A percentile compares a stretch with the other conserved stretches of the same genome.
Evolutionary conservation across 768 basidiomycete species (phyloP).

Genomic region (Suillus subluteus): DNA sequence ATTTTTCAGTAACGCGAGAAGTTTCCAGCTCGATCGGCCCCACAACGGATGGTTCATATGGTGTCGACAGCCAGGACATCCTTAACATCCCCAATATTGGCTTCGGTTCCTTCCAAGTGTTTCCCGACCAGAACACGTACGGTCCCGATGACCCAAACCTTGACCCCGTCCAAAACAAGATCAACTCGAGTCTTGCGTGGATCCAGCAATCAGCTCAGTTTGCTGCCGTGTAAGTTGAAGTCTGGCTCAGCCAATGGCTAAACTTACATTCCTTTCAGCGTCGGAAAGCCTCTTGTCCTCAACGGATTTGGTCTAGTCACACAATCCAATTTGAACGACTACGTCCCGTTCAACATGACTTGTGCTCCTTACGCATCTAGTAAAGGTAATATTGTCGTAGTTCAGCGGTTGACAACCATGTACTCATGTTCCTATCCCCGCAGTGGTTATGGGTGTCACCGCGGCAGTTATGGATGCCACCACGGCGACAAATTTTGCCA

Average conservation of each 20-base stretch:
- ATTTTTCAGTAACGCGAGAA: constrained; percentile 46
- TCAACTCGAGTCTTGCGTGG: constrained; percentile 58
- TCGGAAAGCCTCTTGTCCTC: constrained; percentile 56
- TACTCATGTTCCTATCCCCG: background rate
- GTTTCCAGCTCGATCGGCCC: constrained; percentile 51
- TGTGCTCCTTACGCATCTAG: constrained; percentile 44
- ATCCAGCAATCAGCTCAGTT: constrained; percentile 52
- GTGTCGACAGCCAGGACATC: constrained; percentile 72
- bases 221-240: constrained; percentile 43
- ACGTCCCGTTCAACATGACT: constrained; percentile 65
- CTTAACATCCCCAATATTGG: constrained; percentile 57
- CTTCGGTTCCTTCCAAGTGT: constrained; percentile 63
- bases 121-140: constrained; percentile 70
- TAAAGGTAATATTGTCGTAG: constrained; percentile 21
- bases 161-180: constrained; percentile 52
- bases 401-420: background rate
- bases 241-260: background rate
- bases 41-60: constrained; percentile 62
- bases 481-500: too few relatives aligned
- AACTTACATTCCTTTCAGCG: constrained; percentile 35
- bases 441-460: constrained; percentile 16
- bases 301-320: constrained; percentile 68
- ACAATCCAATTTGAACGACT: constrained; percentile 50
- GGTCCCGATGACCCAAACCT: constrained; percentile 50
- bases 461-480: too few relatives aligned